phyloP scores from a whole-genome alignment of 306 rosid species.

The Comarum palustre region DNA sequence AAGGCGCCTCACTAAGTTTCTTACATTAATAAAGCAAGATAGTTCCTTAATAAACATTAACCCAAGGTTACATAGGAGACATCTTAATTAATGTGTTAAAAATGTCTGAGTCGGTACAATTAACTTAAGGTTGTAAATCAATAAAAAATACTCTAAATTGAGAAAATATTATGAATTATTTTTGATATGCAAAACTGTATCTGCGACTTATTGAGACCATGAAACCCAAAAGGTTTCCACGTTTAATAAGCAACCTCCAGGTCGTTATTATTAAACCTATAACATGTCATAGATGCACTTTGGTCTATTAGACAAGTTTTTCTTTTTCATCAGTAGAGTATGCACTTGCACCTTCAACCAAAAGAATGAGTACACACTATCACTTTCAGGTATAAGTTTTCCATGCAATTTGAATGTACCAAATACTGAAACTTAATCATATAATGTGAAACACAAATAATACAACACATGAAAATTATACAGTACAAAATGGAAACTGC shows the following conservation, averaged over 20 bases:
- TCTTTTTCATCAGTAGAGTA: background rate
- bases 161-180: background rate
- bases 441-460: background rate
- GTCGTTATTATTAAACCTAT: background rate
- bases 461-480: background rate
- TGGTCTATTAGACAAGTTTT: background rate
- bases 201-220: background rate
- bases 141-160: background rate
- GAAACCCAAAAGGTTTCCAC: background rate
- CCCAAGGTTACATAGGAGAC: background rate
- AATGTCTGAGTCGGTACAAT: background rate
- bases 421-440: too few relatives aligned
- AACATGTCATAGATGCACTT: background rate
- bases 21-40: background rate
- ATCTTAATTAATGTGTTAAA: background rate
- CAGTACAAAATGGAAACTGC: constrained; percentile 4
- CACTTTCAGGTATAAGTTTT: too few relatives aligned
- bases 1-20: background rate
- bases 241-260: background rate
- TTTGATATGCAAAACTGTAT: background rate
- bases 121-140: background rate
- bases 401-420: background rate
- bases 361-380: background rate
- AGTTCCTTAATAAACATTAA: background rate
- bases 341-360: background rate